Evolutionary conservation across 129 eudicot species (phyloP).

Genomic region (Mikania micrantha): DNA sequence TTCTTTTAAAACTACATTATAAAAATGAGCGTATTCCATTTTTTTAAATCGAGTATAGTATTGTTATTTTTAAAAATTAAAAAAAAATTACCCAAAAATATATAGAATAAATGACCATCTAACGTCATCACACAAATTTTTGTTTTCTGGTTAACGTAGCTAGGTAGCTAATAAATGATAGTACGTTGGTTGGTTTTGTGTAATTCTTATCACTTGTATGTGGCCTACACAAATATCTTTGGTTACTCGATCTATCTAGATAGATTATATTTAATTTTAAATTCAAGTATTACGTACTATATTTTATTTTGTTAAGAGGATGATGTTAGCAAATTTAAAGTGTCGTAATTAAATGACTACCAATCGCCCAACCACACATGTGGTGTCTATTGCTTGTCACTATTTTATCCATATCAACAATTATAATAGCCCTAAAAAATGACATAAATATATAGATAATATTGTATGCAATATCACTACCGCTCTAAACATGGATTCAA

Average conservation of each 20-base stretch:
- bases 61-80: too few species aligned
- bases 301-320: background rate
- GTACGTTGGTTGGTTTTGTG: background rate
- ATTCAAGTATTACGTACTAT: background rate
- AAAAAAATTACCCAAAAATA: too few species aligned
- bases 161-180: too few species aligned
- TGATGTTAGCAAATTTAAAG: background rate
- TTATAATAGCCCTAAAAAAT: background rate
- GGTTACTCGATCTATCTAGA: background rate
- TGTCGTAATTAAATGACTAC: conserved; percentile 8
- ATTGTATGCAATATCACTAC: background rate
- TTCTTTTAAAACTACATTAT: too few species aligned
- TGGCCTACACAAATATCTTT: background rate
- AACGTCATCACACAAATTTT: too few species aligned
- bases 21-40: too few species aligned
- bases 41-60: too few species aligned
- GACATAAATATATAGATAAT: too few species aligned
- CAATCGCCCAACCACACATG: conserved; percentile 14
- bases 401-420: background rate
- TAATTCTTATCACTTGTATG: background rate
- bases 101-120: too few species aligned
- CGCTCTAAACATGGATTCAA: background rate
- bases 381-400: background rate
- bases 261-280: too few species aligned
- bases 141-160: too few species aligned